Evolutionary conservation across 345 rosid genomes (phyloP).

Genomic region (Brassica rapa): DNA sequence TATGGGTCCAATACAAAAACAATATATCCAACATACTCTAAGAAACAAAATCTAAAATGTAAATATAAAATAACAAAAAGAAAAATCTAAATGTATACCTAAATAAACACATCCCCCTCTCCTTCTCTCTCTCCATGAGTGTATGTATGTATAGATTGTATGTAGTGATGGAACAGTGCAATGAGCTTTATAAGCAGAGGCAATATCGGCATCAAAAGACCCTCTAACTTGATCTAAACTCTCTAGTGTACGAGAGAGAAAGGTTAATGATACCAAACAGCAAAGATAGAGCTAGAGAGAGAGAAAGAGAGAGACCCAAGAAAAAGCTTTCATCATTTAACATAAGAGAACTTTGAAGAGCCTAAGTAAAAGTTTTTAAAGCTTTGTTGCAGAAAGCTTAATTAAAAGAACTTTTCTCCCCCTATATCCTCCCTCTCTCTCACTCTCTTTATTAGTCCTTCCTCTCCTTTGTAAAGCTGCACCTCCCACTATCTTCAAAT

Average conservation of each 20-base stretch:
- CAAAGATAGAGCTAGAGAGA: conserved; percentile 16
- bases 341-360: conserved; percentile 37
- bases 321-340: conserved; percentile 40
- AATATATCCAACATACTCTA: conserved; percentile 38
- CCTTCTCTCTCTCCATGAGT: conserved; percentile 22
- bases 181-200: conserved; percentile 42
- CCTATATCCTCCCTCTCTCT: conserved; percentile 17
- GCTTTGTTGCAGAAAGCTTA: conserved; percentile 71
- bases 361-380: conserved; percentile 51
- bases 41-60: conserved; percentile 40
- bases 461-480: conserved; percentile 59
- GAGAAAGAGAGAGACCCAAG: conserved; percentile 24
- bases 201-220: conserved; percentile 32
- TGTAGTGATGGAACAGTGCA: conserved; percentile 37
- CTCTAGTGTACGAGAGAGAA: conserved; percentile 33
- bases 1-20: conserved; percentile 39
- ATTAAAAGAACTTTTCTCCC: conserved; percentile 47
- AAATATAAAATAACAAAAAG: conserved; percentile 45
- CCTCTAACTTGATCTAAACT: conserved; percentile 27
- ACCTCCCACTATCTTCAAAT: conserved; percentile 47
- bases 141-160: conserved; percentile 34
- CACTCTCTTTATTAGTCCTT: conserved; percentile 29
- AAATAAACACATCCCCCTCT: conserved; percentile 12
- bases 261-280: conserved; percentile 31
- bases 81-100: conserved; percentile 36